Conservation (phyloP, 768 basidiomycete genomes). For the Boletus subparvulus region DNA sequence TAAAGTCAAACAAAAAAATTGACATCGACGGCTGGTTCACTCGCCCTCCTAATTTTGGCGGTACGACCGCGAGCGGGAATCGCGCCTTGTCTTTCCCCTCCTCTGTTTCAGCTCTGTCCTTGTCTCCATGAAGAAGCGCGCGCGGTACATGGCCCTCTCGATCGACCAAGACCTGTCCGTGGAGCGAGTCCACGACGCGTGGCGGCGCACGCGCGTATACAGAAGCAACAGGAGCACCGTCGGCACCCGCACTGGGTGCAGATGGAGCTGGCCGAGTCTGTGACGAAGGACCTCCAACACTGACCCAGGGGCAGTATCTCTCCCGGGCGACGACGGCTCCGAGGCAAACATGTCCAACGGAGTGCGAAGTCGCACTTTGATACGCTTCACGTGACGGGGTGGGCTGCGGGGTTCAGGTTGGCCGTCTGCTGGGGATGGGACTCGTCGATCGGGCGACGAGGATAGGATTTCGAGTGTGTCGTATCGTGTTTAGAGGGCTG, state of each 20-base stretch:
- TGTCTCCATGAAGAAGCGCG: background rate
- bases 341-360: conserved; percentile 21
- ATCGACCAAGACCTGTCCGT: conserved; percentile 21
- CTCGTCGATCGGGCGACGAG: background rate
- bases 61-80: conserved; percentile 12
- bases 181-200: conserved; percentile 18
- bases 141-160: conserved; percentile 16
- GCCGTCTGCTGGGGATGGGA: background rate
- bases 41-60: background rate
- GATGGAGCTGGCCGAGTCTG: background rate
- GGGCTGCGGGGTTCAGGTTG: background rate
- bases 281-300: background rate
- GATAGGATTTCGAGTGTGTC: conserved; percentile 1
- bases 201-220: conserved; percentile 20
- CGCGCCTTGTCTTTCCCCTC: background rate
- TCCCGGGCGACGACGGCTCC: conserved; percentile 11
- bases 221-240: background rate
- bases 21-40: background rate
- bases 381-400: conserved; percentile 1
- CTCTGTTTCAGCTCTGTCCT: background rate
- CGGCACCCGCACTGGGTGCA: background rate
- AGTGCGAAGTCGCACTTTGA: conserved; percentile 7
- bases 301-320: background rate
- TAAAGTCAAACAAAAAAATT: too few species aligned
- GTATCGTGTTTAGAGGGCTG: background rate